phyloP scores from a whole-genome alignment of 2,329 filamentous ascomycete genomes.

The Neofusicoccum cordaticola region DNA sequence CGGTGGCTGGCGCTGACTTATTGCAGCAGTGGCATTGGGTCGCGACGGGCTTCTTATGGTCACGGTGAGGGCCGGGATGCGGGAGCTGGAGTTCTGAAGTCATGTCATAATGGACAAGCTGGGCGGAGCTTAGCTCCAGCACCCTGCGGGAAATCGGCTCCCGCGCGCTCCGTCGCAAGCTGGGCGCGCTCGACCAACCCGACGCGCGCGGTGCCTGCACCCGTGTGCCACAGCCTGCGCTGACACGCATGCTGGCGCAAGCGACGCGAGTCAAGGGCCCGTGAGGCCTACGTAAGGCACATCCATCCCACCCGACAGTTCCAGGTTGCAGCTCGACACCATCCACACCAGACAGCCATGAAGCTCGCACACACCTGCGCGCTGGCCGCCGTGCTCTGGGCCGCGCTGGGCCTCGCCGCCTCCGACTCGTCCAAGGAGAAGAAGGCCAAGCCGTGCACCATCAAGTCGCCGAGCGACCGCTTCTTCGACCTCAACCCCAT shows the following conservation, averaged over 20 bases:
- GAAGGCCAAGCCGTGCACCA: slow-evolving; percentile 57
- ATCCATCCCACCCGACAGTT: background rate
- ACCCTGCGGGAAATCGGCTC: too few relatives aligned
- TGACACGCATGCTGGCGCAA: background rate
- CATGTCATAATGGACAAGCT: slow-evolving; percentile 11
- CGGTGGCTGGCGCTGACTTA: background rate
- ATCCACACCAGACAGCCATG: slow-evolving; percentile 21
- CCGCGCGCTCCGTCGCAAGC: background rate
- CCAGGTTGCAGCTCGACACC: background rate
- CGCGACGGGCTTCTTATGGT: background rate
- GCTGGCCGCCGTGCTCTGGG: slow-evolving; percentile 32
- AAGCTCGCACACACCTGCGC: slow-evolving; percentile 27
- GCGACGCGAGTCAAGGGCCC: slow-evolving; percentile 5
- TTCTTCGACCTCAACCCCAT: slow-evolving; percentile 64
- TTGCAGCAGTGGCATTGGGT: background rate
- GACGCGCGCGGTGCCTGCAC: background rate
- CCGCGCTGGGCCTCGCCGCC: slow-evolving; percentile 33
- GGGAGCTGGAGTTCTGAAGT: background rate
- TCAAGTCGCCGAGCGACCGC: slow-evolving; percentile 58
- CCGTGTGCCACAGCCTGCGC: background rate
- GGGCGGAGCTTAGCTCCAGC: background rate
- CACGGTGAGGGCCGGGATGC: background rate
- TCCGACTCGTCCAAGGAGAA: slow-evolving; percentile 43
- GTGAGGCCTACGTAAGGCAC: slow-evolving; percentile 15
- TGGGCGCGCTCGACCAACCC: background rate